Percentiles rank a stretch among this genome's conserved stretches.
Evolutionary conservation across 169 alveolate genomes (phyloP).

Genomic region (Eimeria falciformis): DNA sequence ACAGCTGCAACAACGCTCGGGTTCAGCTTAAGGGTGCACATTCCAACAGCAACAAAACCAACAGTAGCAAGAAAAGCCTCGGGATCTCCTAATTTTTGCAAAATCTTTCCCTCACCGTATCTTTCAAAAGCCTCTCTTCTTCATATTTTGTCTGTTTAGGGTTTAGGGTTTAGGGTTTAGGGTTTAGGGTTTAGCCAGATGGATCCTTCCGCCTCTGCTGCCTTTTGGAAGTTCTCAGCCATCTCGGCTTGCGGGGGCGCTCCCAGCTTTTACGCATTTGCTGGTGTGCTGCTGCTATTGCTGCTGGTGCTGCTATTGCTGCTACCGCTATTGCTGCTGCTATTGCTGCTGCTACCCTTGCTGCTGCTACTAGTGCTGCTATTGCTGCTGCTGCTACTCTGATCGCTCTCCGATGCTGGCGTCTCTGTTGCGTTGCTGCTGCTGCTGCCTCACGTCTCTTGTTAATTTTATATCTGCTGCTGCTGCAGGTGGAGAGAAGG

Average conservation of each 20-base stretch:
- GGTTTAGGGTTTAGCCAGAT: conserved; percentile 15
- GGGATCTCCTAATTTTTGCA: background rate
- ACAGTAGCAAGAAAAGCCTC: background rate
- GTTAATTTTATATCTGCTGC: background rate
- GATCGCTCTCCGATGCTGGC: background rate
- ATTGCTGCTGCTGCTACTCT: background rate
- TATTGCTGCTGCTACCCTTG: background rate
- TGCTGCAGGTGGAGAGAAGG: conserved; percentile 52
- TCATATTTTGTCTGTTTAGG: background rate
- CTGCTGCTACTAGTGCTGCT: background rate
- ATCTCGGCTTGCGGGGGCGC: background rate
- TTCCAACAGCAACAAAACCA: background rate
- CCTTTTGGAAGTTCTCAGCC: conserved; percentile 25
- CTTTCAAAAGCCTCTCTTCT: background rate
- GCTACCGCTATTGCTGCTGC: background rate
- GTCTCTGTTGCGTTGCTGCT: background rate
- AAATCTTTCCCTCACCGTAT: background rate
- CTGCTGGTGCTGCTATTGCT: background rate
- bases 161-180: conserved; percentile 19
- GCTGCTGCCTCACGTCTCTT: conserved; percentile 30
- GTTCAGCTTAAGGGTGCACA: background rate
- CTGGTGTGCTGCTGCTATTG: background rate
- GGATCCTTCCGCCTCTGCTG: background rate
- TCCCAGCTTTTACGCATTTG: background rate
- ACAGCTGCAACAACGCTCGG: background rate